phyloP scores from a whole-genome alignment of 805 yeast genomes.

The Saccharomycopsis schoenii region DNA sequence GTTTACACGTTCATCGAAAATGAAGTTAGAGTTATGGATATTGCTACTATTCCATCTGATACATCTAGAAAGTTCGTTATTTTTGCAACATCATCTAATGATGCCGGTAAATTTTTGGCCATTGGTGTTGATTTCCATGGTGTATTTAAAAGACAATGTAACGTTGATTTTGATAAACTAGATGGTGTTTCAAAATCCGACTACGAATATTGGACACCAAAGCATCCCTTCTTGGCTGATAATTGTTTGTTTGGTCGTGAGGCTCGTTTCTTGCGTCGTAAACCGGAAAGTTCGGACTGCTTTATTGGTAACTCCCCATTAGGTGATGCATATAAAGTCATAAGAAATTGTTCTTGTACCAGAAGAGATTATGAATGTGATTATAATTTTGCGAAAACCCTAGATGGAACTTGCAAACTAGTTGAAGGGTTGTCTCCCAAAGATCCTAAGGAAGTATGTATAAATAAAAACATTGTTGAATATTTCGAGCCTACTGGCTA shows the following conservation, averaged over 20 bases:
- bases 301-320: conserved; percentile 58
- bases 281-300: conserved; percentile 50
- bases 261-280: conserved; percentile 47
- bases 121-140: conserved; percentile 50
- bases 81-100: conserved; percentile 38
- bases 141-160: conserved; percentile 46
- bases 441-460: conserved; percentile 54
- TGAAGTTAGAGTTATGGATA: conserved; percentile 49
- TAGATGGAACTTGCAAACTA: conserved; percentile 78
- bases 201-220: conserved; percentile 55
- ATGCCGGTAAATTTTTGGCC: conserved; percentile 29
- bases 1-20: conserved; percentile 53
- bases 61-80: conserved; percentile 72
- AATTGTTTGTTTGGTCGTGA: conserved; percentile 68
- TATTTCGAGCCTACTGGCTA: conserved; percentile 90
- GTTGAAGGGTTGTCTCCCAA: conserved; percentile 65
- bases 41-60: conserved; percentile 87
- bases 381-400: conserved; percentile 60
- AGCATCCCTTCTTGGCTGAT: conserved; percentile 39
- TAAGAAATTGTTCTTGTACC: conserved; percentile 71
- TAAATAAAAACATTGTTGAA: conserved; percentile 43
- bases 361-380: conserved; percentile 92
- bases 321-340: conserved; percentile 42
- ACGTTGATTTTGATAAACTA: conserved; percentile 34
- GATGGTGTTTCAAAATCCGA: conserved; percentile 33